Conservation (phyloP, 2,329 filamentous ascomycete species). For the Scedosporium dehoogii region DNA sequence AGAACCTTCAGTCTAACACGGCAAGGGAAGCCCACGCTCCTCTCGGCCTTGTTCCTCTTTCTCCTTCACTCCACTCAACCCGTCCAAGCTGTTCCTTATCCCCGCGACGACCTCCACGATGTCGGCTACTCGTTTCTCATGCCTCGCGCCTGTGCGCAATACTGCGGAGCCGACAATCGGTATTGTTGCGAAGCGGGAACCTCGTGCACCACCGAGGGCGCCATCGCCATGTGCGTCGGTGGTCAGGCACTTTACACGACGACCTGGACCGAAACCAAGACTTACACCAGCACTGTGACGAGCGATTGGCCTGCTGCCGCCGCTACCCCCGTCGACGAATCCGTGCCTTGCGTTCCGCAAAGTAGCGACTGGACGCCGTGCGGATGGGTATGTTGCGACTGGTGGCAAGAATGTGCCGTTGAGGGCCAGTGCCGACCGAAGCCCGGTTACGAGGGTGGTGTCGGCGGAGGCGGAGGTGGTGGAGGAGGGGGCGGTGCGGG, state of each 20-base stretch:
- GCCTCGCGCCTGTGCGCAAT: constrained; percentile 36
- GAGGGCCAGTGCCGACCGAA: constrained; percentile 48
- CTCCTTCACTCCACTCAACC: constrained; percentile 20
- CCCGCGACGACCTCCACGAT: constrained; percentile 38
- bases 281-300: constrained; percentile 49
- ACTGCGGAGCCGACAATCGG: constrained; percentile 45
- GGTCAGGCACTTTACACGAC: constrained; percentile 34
- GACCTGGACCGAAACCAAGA: constrained; percentile 51
- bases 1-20: neutral
- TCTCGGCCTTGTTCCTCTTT: constrained; percentile 25
- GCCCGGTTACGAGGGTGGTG: constrained; percentile 30
- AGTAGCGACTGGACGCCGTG: constrained; percentile 51
- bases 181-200: constrained; percentile 43
- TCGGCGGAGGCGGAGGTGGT: constrained; percentile 14
- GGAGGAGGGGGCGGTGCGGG: constrained; percentile 21
- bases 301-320: constrained; percentile 34
- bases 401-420: constrained; percentile 56
- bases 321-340: constrained; percentile 34
- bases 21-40: neutral
- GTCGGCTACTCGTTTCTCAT: constrained; percentile 39
- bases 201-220: constrained; percentile 40
- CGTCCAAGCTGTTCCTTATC: constrained; percentile 35
- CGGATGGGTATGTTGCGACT: constrained; percentile 60
- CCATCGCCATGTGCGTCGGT: constrained; percentile 39
- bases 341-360: constrained; percentile 44